Evolutionary conservation across 2,329 filamentous ascomycete genomes (phyloP).

Genomic region (Verticillium dahliae): DNA sequence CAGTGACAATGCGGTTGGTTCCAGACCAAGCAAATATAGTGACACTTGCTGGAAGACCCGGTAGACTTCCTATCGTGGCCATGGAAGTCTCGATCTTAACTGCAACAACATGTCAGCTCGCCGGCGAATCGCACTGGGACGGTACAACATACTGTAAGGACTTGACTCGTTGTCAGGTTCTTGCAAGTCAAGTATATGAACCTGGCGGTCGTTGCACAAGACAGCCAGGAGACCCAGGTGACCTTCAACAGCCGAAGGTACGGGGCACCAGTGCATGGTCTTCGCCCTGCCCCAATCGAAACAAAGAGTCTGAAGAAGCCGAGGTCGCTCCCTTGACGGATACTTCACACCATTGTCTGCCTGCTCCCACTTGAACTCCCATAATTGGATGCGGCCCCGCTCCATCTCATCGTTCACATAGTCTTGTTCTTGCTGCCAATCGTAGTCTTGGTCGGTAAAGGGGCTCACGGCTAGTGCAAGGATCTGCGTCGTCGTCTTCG

Average conservation of each 20-base stretch:
- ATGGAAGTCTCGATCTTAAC: constrained; percentile 35
- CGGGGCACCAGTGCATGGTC: constrained; percentile 48
- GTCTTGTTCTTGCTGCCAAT: constrained; percentile 21
- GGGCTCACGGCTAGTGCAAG: constrained; percentile 47
- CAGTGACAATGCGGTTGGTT: constrained; percentile 47
- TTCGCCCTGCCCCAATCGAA: constrained; percentile 43
- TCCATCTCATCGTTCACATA: constrained; percentile 27
- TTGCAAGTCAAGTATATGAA: constrained; percentile 39
- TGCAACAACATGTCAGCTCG: constrained; percentile 21
- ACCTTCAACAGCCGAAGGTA: constrained; percentile 23
- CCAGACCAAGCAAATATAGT: constrained; percentile 50
- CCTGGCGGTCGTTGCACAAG: constrained; percentile 43
- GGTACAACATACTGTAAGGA: constrained; percentile 30
- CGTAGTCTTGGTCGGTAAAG: constrained; percentile 40
- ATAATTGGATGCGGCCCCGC: constrained; percentile 45
- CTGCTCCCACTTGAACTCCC: constrained; percentile 34
- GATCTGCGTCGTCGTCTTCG: constrained; percentile 32
- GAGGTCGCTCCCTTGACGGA: constrained; percentile 27
- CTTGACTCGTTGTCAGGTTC: constrained; percentile 19
- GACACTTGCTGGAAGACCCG: constrained; percentile 36
- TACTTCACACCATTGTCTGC: constrained; percentile 21
- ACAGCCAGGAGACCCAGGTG: constrained; percentile 37
- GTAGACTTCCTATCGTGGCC: constrained; percentile 23
- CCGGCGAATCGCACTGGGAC: too few relatives aligned
- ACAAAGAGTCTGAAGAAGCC: constrained; percentile 36